Evolutionary conservation across 2,329 filamentous ascomycete species (phyloP), one percentile per base, ranked within the genome.

Genomic region (Colletotrichum lentis): DNA sequence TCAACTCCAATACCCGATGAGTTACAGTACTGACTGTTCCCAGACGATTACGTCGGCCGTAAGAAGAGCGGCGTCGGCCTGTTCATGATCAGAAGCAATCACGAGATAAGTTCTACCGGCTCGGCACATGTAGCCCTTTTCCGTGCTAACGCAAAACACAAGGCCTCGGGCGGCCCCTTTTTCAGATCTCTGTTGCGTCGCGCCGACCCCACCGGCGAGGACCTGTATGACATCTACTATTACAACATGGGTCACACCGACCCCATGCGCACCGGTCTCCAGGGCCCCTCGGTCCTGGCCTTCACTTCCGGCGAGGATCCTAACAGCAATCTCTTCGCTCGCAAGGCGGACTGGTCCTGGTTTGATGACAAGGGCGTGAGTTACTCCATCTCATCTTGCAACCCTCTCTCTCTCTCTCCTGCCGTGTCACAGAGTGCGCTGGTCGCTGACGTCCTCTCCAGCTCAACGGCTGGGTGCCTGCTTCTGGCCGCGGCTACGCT

Each of bases 181-280:
- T 80, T 80, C 75, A 73, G 79, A 35, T 78, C 76, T 37, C 74
- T 80, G 20, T 72, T 80, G n/a, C 75, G 79, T 7, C 77, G 78
- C 20, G 79, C 77, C 39, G 73, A 73, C 62, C 71, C 72, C 12
- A 74, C 72, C 20, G 78, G 78, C 12, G 78, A 78, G 18, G 80
- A 81, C 62, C 72, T 81, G 18, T 81, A 80, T 69, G 80, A 81
- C 27, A 81, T 81, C 64, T 79, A 81, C 55, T 78, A 80, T 64
- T 81, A 81, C 72, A 80, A 77, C 69, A 80, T 81, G 80, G 79
- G 79, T 0, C 78, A 79, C 68, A 81, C 78, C 1, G 80, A 81
- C 62, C 72, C 76, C 4, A 77, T 80, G 76, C 75, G 80, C 53
- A 77, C 80, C 49, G 80, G 80, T 44, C 76, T 81, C 1, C 79